Percentiles rank a stretch among this genome's conserved stretches.
These are phyloP conservation scores for Porphyrellus cyaneotinctus DNA, from an alignment of 768 basidiomycete species.

Conservation along the genomic window DNA sequence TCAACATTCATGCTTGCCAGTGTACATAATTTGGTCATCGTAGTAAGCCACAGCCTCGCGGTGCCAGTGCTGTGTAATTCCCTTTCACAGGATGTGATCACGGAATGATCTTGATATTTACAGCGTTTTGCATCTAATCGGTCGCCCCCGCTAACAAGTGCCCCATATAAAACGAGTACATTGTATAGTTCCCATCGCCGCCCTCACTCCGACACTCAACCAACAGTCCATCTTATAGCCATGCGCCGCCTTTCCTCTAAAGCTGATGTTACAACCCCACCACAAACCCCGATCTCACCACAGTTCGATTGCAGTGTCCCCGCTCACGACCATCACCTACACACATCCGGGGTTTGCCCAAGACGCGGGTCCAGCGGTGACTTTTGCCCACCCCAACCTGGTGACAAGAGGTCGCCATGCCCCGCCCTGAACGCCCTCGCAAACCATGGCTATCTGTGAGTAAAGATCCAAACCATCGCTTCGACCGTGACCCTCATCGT, in stretches of 20 bases:
- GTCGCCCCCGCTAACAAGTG: not conserved
- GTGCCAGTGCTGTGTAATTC: not conserved
- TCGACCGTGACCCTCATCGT: not conserved
- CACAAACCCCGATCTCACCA: slow-evolving; percentile 6
- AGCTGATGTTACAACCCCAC: not conserved
- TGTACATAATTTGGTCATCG: too few species aligned
- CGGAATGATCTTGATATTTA: not conserved
- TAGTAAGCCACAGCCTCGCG: slow-evolving; percentile 1
- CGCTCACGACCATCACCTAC: slow-evolving; percentile 22
- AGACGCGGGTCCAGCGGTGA: slow-evolving; percentile 35
- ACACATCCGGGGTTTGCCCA: slow-evolving; percentile 33
- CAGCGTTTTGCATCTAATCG: not conserved
- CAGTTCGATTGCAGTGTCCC: slow-evolving; percentile 8
- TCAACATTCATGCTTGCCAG: too few species aligned
- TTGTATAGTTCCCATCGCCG: not conserved
- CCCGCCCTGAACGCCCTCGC: slow-evolving; percentile 73
- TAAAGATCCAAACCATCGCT: slow-evolving; percentile 1
- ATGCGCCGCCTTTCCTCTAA: slow-evolving; percentile 5
- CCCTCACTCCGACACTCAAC: not conserved
- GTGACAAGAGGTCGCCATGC: slow-evolving; percentile 61
- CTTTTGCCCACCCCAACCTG: slow-evolving; percentile 42
- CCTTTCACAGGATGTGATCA: slow-evolving; percentile 1
- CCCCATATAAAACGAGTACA: slow-evolving; percentile 1
- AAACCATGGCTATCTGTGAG: slow-evolving; percentile 73
- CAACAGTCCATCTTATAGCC: not conserved